These are phyloP conservation scores for Alternaria ethzedia DNA, from an alignment of 2,329 filamentous ascomycete genomes.

Conservation along the genomic window DNA sequence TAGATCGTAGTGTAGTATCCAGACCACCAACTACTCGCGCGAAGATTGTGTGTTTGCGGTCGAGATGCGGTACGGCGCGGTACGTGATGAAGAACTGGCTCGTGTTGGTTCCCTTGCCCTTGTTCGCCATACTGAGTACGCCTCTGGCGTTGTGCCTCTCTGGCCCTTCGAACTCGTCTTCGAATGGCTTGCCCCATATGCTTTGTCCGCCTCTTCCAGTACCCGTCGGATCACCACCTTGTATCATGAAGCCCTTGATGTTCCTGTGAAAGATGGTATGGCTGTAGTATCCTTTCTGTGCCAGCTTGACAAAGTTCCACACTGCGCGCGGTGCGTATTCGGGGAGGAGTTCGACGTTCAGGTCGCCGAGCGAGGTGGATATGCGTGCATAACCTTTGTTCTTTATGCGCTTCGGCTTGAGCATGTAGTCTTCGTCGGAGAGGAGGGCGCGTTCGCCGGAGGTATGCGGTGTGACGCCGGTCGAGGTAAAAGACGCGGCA, in stretches of 20 bases:
- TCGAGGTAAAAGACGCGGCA: conserved; percentile 94
- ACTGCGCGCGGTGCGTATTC: conserved; percentile 92
- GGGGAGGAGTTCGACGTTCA: conserved; percentile 88
- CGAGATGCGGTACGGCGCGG: conserved; percentile 80
- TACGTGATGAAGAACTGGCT: conserved; percentile 96
- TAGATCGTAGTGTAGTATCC: conserved; percentile 71
- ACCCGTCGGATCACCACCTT: conserved; percentile 92
- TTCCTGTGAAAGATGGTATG: conserved; percentile 88
- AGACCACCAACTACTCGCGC: conserved; percentile 80
- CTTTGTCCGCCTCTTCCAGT: conserved; percentile 89
- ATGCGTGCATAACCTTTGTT: conserved; percentile 91
- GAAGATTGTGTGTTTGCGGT: conserved; percentile 97
- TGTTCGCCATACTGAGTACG: conserved; percentile 93
- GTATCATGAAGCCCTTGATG: conserved; percentile 96
- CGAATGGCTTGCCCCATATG: conserved; percentile 93
- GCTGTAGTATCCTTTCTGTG: conserved; percentile 89
- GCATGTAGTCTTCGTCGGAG: conserved; percentile 95
- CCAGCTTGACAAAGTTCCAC: conserved; percentile 92
- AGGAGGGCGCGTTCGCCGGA: conserved; percentile 84
- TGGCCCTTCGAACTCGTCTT: conserved; percentile 91
- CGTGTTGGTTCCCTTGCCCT: conserved; percentile 96
- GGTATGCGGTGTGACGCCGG: conserved; percentile 89
- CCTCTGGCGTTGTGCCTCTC: conserved; percentile 82
- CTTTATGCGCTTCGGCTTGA: conserved; percentile 87
- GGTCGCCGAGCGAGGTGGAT: conserved; percentile 80